Evolutionary conservation across 169 alveolate genomes (phyloP).

Genomic region (Plasmodium inui): DNA sequence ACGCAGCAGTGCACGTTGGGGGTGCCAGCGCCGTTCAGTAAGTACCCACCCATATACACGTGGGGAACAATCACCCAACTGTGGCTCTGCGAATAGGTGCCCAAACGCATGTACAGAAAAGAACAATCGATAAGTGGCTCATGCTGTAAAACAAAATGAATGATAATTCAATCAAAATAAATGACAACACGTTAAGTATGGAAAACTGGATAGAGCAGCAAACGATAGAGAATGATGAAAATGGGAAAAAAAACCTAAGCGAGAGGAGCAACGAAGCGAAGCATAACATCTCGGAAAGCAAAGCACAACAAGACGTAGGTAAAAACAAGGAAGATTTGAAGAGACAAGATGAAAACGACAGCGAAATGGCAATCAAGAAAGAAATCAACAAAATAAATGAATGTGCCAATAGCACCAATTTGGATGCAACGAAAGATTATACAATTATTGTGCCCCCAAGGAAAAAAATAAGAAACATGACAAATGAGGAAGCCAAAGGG

Average conservation of each 20-base stretch:
- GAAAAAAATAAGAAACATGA: slow-evolving; percentile 51
- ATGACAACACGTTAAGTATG: slow-evolving; percentile 1
- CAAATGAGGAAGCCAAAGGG: slow-evolving; percentile 13
- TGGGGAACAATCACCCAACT: neutral
- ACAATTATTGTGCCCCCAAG: slow-evolving; percentile 33
- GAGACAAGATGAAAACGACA: neutral
- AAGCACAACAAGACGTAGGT: neutral
- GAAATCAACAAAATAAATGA: neutral
- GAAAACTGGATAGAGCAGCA: neutral
- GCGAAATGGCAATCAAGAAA: slow-evolving; percentile 14
- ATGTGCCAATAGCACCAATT: neutral
- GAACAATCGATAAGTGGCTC: neutral
- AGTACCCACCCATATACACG: neutral
- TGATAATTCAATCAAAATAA: neutral
- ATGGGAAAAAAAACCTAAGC: neutral
- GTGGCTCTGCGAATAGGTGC: neutral
- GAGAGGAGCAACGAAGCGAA: neutral
- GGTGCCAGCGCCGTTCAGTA: neutral
- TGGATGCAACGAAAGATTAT: neutral
- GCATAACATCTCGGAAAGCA: neutral
- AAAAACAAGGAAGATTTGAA: neutral
- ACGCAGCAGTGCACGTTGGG: neutral
- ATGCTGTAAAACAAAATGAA: neutral
- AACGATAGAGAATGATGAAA: neutral
- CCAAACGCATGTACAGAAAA: neutral